Percentiles rank a stretch among this genome's conserved stretches.
Conservation (phyloP, 2,329 filamentous ascomycete species). For the Endocalyx cinctus region DNA sequence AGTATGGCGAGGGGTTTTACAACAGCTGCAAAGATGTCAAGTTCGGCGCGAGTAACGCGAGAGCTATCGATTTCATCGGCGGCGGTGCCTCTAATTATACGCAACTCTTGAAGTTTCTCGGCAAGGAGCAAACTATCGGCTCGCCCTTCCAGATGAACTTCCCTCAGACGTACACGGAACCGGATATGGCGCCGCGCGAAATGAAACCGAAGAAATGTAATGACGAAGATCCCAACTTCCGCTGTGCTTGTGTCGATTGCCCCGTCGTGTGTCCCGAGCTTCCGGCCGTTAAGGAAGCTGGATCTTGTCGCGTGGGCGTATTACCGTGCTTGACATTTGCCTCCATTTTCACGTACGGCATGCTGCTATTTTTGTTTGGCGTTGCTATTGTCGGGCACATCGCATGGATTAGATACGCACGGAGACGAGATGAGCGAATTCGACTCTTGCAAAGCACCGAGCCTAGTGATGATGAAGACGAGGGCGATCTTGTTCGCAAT, state of each 20-base stretch:
- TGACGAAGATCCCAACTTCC: slow-evolving; percentile 76
- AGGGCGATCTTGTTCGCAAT: slow-evolving; percentile 76
- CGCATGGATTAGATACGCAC: slow-evolving; percentile 68
- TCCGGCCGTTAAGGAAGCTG: slow-evolving; percentile 64
- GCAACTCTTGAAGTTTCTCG: slow-evolving; percentile 83
- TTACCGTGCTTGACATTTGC: slow-evolving; percentile 93
- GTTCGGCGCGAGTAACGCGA: slow-evolving; percentile 88
- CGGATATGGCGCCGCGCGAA: slow-evolving; percentile 66
- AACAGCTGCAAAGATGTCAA: slow-evolving; percentile 99
- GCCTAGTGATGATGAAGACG: slow-evolving; percentile 89
- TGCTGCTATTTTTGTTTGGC: slow-evolving; percentile 65
- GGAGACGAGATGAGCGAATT: slow-evolving; percentile 75
- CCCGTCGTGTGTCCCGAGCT: slow-evolving; percentile 79
- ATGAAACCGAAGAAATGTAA: slow-evolving; percentile 84
- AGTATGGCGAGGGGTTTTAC: slow-evolving; percentile 85
- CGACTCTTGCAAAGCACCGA: slow-evolving; percentile 79
- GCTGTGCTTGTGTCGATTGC: slow-evolving; percentile 93
- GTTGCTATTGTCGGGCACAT: slow-evolving; percentile 68
- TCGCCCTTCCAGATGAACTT: slow-evolving; percentile 99
- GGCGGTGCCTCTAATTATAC: slow-evolving; percentile 89
- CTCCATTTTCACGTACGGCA: slow-evolving; percentile 79
- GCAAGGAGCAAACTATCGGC: slow-evolving; percentile 83
- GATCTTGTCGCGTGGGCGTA: slow-evolving; percentile 75
- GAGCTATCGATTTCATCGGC: slow-evolving; percentile 93
- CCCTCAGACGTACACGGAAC: slow-evolving; percentile 56